Evolutionary conservation across 208 protist genomes (phyloP).

Genomic region (Endotrypanum monterogeii): DNA sequence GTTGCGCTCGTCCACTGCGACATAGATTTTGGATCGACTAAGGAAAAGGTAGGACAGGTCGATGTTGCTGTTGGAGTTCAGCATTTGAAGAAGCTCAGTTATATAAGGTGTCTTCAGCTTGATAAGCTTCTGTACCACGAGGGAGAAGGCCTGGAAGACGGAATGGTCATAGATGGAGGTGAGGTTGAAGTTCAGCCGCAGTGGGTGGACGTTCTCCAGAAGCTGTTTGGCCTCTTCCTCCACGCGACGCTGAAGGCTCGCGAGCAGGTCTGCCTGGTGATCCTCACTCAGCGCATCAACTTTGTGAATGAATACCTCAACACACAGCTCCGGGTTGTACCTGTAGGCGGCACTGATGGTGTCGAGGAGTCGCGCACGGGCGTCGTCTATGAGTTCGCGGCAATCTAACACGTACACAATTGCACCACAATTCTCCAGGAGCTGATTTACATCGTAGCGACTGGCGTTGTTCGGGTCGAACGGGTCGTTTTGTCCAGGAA

Average conservation of each 20-base stretch:
- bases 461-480: slow-evolving; percentile 68
- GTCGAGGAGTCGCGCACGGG: slow-evolving; percentile 72
- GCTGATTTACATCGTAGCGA: slow-evolving; percentile 58
- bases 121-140: slow-evolving; percentile 87
- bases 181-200: slow-evolving; percentile 88
- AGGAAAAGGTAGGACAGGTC: slow-evolving; percentile 88
- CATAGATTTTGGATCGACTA: slow-evolving; percentile 86
- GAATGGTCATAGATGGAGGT: slow-evolving; percentile 93
- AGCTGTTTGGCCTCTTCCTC: slow-evolving; percentile 80
- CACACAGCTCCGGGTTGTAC: slow-evolving; percentile 72
- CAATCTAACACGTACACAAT: slow-evolving; percentile 92
- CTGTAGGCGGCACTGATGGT: slow-evolving; percentile 79
- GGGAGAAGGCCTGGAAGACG: slow-evolving; percentile 90
- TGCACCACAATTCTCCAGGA: slow-evolving; percentile 85
- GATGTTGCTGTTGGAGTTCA: slow-evolving; percentile 89
- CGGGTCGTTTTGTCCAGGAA: slow-evolving; percentile 87
- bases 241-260: slow-evolving; percentile 76
- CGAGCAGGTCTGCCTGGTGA: slow-evolving; percentile 81
- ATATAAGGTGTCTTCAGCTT: slow-evolving; percentile 81
- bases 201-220: slow-evolving; percentile 57
- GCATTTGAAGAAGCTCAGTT: slow-evolving; percentile 82
- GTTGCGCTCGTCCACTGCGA: slow-evolving; percentile 83
- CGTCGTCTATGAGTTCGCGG: slow-evolving; percentile 83
- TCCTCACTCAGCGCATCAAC: slow-evolving; percentile 88
- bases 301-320: slow-evolving; percentile 93